Evolutionary conservation across 495 filamentous ascomycete genomes (phyloP).

Genomic region (Rhizodiscina lignyota): DNA sequence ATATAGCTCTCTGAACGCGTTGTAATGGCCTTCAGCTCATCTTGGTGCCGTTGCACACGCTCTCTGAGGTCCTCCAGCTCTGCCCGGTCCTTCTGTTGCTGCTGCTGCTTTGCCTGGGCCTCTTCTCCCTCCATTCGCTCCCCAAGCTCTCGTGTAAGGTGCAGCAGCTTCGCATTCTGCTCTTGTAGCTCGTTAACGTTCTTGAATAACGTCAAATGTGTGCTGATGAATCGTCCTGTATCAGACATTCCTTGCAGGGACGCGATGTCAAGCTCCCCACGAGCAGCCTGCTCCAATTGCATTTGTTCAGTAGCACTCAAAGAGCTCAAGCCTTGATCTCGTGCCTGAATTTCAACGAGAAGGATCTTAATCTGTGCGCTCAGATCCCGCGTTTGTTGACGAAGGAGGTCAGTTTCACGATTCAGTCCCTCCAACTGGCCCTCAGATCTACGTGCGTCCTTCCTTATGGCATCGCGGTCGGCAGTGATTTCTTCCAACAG

Average conservation of each 20-base stretch:
- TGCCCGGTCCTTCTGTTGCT: constrained; percentile 53
- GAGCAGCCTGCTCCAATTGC: constrained; percentile 56
- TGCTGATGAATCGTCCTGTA: constrained; percentile 73
- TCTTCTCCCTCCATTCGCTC: constrained; percentile 86
- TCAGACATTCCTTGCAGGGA: constrained; percentile 54
- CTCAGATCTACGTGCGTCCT: constrained; percentile 54
- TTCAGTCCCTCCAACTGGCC: constrained; percentile 49
- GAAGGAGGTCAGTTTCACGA: constrained; percentile 62
- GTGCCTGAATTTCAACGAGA: constrained; percentile 60
- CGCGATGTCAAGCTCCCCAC: constrained; percentile 42
- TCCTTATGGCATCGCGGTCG: constrained; percentile 38
- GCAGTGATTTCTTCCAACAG: constrained; percentile 37
- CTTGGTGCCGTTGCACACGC: constrained; percentile 39
- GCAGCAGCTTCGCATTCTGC: constrained; percentile 70
- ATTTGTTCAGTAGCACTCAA: constrained; percentile 45
- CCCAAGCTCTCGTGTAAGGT: constrained; percentile 64
- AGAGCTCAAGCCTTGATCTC: constrained; percentile 59
- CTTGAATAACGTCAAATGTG: constrained; percentile 67
- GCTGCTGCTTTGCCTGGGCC: constrained; percentile 48
- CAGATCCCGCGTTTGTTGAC: constrained; percentile 78
- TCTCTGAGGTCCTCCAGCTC: constrained; percentile 54
- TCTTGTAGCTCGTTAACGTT: constrained; percentile 72
- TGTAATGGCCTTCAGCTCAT: constrained; percentile 64
- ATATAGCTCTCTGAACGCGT: constrained; percentile 80
- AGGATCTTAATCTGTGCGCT: constrained; percentile 80